These are phyloP conservation scores for Candida ipomoeae DNA, from an alignment of 805 yeast genomes.

Conservation along the genomic window DNA sequence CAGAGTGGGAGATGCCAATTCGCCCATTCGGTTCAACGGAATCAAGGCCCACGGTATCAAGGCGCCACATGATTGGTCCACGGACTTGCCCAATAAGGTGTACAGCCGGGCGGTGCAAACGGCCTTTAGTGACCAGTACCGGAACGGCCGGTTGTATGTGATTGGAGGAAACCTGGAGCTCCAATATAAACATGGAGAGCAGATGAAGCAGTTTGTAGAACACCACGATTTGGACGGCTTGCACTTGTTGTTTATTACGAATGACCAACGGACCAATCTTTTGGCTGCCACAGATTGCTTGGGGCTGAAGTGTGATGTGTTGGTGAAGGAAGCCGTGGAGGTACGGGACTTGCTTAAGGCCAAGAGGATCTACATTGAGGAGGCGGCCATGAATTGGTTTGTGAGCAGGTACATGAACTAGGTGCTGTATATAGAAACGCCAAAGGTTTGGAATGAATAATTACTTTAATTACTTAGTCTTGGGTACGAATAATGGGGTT, in stretches of 20 bases:
- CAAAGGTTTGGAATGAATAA: too few relatives aligned
- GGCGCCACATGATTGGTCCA: conserved; percentile 86
- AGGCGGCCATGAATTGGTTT: conserved; percentile 62
- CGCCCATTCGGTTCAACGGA: conserved; percentile 88
- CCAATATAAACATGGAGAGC: conserved; percentile 38
- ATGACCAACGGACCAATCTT: conserved; percentile 57
- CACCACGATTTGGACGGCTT: conserved; percentile 47
- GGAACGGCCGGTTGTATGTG: conserved; percentile 65
- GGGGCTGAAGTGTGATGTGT: conserved; percentile 55
- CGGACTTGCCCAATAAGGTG: conserved; percentile 67
- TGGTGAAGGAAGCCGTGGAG: conserved; percentile 72
- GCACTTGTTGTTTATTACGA: conserved; percentile 65
- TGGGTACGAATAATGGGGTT: too few relatives aligned
- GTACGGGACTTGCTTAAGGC: conserved; percentile 83
- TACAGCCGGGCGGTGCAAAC: conserved; percentile 74
- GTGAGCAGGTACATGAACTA: conserved; percentile 29
- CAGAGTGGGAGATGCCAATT: conserved; percentile 92
- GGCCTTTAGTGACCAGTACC: conserved; percentile 79
- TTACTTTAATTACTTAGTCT: too few relatives aligned
- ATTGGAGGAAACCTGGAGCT: conserved; percentile 52
- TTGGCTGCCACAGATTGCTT: conserved; percentile 51
- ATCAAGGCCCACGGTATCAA: conserved; percentile 84
- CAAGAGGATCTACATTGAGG: conserved; percentile 67
- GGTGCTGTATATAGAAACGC: conserved; percentile 13
- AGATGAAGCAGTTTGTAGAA: conserved; percentile 47